A percentile compares a stretch with the other conserved stretches of the same genome.
Evolutionary conservation across 1,284 basidiomycete genomes (phyloP).

Genomic region (Gomphus bonarii): DNA sequence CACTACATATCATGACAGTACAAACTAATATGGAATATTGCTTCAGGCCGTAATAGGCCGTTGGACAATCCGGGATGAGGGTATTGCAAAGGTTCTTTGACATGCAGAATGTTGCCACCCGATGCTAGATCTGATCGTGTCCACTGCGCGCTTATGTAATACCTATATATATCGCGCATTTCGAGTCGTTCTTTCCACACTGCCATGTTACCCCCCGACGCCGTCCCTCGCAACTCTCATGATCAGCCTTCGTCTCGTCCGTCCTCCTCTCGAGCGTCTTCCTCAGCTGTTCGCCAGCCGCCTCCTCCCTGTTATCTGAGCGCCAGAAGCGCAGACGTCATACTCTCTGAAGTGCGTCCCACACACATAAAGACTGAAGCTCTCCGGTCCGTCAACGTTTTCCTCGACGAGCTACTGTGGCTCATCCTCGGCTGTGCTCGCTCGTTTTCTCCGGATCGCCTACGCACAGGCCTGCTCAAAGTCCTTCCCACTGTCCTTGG

Average conservation of each 20-base stretch:
- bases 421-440: constrained; percentile 59
- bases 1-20: too few species aligned
- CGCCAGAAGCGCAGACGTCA: constrained; percentile 72
- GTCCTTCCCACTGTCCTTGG: constrained; percentile 72
- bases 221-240: constrained; percentile 17
- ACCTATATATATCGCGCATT: neutral
- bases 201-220: constrained; percentile 7
- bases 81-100: neutral
- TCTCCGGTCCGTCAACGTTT: constrained; percentile 67
- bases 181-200: neutral
- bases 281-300: constrained; percentile 2
- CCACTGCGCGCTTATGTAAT: neutral
- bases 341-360: constrained; percentile 85
- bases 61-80: neutral
- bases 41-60: neutral
- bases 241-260: constrained; percentile 17
- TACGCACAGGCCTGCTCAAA: constrained; percentile 64
- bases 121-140: neutral
- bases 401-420: constrained; percentile 83
- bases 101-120: neutral
- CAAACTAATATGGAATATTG: too few species aligned
- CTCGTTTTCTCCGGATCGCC: constrained; percentile 64
- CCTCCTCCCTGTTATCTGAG: constrained; percentile 67
- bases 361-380: constrained; percentile 71
- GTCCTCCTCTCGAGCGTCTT: constrained; percentile 6